Evolutionary conservation across 2,329 filamentous ascomycete species (phyloP), one percentile per base, ranked within the genome.

Genomic region (Penicillium sp.): DNA sequence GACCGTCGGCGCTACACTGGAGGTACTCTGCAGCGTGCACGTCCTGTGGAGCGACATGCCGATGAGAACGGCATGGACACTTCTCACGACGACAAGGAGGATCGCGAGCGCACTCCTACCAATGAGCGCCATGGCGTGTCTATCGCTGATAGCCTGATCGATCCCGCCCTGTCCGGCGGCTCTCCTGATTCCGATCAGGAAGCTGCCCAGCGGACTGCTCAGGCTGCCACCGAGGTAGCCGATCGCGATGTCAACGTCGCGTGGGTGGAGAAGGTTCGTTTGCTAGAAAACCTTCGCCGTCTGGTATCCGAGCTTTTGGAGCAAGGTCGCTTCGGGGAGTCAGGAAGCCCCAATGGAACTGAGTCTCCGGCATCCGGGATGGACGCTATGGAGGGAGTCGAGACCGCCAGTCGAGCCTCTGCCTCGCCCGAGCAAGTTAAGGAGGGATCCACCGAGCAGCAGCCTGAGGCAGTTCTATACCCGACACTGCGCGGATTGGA

Each of bases 251-350:
- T 57, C 43, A 58, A 76, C 31, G 76, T 79, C 51, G 74, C 78
- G 53, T 84, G 80, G 81, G 76, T 84, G 8, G 78, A 82, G 62
- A 82, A 82, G 65, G 79, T 82, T 44, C 77, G 81, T n/a, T 73
- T 80, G 8, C 78, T 84, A 24, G 80, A 84, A 66, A 73, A 74
- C 41, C 71, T 84, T 28, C 74, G 80, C 35, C 74, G 74, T 16
- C 78, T 77, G 63, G 74, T 84, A 55, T 74, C 76, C 45, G 73
- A 77, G 40, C 71, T 77, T 42, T 68, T 84, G 18, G 72, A 78
- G 49, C 66, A 69, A 32, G 75, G 74, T 28, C 77, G 81, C 28
- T 81, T 68, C 46, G 71, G 68, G 0, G 51, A 44, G 32, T 47
- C 49, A 46, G 58, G 8, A 46, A 57, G 5, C 38, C 58, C 39